Evolutionary conservation across 257 asterid genomes (phyloP).

Genomic region (Cruciata laevipes): DNA sequence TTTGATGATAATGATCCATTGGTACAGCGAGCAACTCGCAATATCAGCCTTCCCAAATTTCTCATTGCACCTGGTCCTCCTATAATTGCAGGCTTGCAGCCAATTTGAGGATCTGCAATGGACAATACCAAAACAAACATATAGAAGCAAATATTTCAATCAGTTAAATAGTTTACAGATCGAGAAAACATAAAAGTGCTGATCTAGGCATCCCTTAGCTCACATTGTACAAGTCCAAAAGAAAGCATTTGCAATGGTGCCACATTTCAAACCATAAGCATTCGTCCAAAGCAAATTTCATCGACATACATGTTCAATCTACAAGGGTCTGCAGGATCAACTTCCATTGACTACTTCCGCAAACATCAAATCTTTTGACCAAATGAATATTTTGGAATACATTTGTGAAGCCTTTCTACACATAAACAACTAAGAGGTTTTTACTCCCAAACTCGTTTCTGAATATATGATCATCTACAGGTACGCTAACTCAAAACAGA

Average conservation of each 20-base stretch:
- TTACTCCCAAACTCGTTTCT: too few relatives aligned
- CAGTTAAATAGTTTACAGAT: too few relatives aligned
- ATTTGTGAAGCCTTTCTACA: too few relatives aligned
- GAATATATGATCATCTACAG: not conserved
- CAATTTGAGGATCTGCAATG: not conserved
- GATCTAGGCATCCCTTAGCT: not conserved
- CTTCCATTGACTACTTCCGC: not conserved
- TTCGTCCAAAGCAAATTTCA: not conserved
- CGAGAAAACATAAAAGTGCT: too few relatives aligned
- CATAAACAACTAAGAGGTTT: too few relatives aligned
- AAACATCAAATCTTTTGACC: not conserved
- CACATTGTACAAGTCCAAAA: not conserved
- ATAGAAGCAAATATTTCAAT: too few relatives aligned
- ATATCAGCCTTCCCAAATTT: slow-evolving; percentile 33
- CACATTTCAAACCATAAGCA: not conserved
- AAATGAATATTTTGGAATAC: too few relatives aligned
- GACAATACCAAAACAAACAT: too few relatives aligned
- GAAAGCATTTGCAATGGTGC: too few relatives aligned
- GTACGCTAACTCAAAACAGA: not conserved
- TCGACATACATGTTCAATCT: not conserved
- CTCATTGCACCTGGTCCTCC: slow-evolving; percentile 30
- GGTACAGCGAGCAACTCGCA: slow-evolving; percentile 33
- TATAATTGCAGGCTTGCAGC: not conserved
- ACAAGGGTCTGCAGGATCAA: not conserved
- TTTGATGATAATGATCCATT: slow-evolving; percentile 23